These are phyloP conservation scores for Pistacia atlantica DNA, from an alignment of 345 rosid species.

Conservation along the genomic window DNA sequence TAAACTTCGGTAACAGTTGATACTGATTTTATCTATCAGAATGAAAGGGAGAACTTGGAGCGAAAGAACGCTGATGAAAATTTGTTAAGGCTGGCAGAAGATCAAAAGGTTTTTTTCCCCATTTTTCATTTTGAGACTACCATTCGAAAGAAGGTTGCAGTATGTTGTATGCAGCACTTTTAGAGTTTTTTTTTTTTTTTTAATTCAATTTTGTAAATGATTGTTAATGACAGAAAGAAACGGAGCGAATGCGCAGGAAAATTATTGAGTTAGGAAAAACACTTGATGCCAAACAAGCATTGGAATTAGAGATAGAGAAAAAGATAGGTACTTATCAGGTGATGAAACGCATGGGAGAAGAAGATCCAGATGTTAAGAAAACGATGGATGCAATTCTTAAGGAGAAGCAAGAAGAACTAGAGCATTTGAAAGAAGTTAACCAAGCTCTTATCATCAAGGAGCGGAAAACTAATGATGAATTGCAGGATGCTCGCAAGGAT, in stretches of 20 bases:
- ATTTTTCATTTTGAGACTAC: not conserved
- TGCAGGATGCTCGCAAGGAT: no score
- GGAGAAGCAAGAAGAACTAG: not conserved
- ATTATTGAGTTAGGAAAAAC: slow-evolving; percentile 51
- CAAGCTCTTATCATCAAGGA: slow-evolving; percentile 55
- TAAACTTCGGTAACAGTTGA: not conserved
- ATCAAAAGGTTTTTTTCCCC: slow-evolving; percentile 56
- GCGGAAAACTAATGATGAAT: slow-evolving; percentile 41
- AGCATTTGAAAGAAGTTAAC: not conserved
- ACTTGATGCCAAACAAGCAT: slow-evolving; percentile 62
- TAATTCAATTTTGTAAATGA: slow-evolving; percentile 6
- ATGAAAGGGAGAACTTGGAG: slow-evolving; percentile 67
- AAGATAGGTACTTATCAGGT: slow-evolving; percentile 60
- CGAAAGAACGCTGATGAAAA: slow-evolving; percentile 64
- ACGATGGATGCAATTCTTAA: slow-evolving; percentile 39
- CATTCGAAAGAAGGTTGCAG: slow-evolving; percentile 1
- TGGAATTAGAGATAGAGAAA: slow-evolving; percentile 76
- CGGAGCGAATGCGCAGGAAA: slow-evolving; percentile 52
- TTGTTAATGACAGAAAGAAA: slow-evolving; percentile 52
- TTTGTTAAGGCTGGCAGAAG: slow-evolving; percentile 57
- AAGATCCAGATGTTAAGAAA: slow-evolving; percentile 37
- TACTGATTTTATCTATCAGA: slow-evolving; percentile 35
- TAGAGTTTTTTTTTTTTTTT: not conserved
- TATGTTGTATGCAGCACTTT: not conserved
- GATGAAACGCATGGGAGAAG: slow-evolving; percentile 66